phyloP scores from a whole-genome alignment of 108 stramenopile genomes.

The Mayamaea pseudoterrestris region DNA sequence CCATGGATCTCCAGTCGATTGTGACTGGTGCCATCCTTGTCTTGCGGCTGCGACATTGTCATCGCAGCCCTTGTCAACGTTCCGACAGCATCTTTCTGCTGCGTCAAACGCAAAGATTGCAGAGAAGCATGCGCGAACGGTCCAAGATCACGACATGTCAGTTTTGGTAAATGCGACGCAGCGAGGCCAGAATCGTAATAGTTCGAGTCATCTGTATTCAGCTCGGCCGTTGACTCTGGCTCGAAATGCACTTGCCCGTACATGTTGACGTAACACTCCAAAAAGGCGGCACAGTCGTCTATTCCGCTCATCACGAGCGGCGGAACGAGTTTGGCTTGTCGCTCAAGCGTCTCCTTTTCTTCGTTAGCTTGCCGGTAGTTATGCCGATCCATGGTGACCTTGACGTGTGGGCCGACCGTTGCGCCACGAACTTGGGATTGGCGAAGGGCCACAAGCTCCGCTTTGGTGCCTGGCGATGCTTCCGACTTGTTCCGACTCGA shows the following conservation, averaged over 20 bases:
- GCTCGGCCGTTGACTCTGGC: no score
- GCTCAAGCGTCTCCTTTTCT: no score
- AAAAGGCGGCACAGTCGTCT: slow-evolving; percentile 41
- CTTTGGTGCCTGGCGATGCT: slow-evolving; percentile 16
- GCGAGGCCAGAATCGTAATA: no score
- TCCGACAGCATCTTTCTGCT: no score
- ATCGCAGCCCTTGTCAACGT: no score
- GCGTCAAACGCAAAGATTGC: slow-evolving; percentile 18
- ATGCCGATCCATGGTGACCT: slow-evolving; percentile 7
- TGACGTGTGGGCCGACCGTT: slow-evolving; percentile 30
- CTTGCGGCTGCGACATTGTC: no score
- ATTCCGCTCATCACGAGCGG: slow-evolving; percentile 32
- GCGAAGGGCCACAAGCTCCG: slow-evolving; percentile 51
- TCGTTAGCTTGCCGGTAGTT: no score
- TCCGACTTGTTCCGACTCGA: no score
- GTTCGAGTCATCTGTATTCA: no score
- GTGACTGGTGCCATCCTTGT: no score
- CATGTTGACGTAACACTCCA: slow-evolving; percentile 42
- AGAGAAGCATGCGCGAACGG: slow-evolving; percentile 32
- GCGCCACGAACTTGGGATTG: slow-evolving; percentile 26
- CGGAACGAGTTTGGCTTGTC: not conserved
- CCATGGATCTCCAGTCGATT: slow-evolving; percentile 25
- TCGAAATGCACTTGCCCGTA: no score
- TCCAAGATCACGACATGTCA: slow-evolving; percentile 34
- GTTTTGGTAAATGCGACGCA: slow-evolving; percentile 41